Conservation (phyloP, 2,329 filamentous ascomycete genomes). For the Aspergillus sp. region DNA sequence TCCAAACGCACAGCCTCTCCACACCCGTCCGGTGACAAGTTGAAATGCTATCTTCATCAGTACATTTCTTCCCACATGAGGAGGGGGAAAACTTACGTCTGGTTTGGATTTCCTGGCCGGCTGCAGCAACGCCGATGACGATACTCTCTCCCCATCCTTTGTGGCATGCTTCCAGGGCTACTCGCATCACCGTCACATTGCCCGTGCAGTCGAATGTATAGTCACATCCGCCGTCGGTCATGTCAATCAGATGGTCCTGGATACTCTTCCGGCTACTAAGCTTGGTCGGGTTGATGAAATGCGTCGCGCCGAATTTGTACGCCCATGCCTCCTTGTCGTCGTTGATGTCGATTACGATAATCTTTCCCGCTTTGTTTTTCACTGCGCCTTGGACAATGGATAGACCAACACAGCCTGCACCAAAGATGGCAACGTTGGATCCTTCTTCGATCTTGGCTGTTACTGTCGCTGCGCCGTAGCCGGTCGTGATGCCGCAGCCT, state of each 20-base stretch:
- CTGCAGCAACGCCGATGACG: constrained; percentile 93
- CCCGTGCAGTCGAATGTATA: constrained; percentile 99
- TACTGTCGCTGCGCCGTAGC: constrained; percentile 91
- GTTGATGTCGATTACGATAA: constrained; percentile 72
- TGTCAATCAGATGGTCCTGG: constrained; percentile 88
- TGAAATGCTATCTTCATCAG: constrained; percentile 69
- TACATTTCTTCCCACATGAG: constrained; percentile 4
- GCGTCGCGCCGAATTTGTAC: constrained; percentile 88
- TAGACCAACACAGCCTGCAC: constrained; percentile 90
- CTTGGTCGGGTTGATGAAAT: constrained; percentile 92
- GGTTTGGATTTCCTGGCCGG: constrained; percentile 81
- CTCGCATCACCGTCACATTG: constrained; percentile 92
- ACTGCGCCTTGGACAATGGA: constrained; percentile 93
- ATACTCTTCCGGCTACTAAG: constrained; percentile 65
- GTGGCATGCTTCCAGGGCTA: constrained; percentile 94
- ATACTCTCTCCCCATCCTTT: constrained; percentile 99
- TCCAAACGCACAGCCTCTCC: constrained; percentile 96
- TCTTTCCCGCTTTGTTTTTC: constrained; percentile 65
- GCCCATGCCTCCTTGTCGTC: constrained; percentile 86
- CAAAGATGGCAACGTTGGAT: constrained; percentile 86
- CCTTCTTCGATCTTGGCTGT: constrained; percentile 90
- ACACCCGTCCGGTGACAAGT: constrained; percentile 93
- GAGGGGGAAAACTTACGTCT: constrained; percentile 56
- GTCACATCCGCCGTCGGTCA: constrained; percentile 97
- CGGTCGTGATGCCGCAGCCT: constrained; percentile 97